phyloP scores from a whole-genome alignment of 2,329 filamentous ascomycete species.

The Penicillium italicum region DNA sequence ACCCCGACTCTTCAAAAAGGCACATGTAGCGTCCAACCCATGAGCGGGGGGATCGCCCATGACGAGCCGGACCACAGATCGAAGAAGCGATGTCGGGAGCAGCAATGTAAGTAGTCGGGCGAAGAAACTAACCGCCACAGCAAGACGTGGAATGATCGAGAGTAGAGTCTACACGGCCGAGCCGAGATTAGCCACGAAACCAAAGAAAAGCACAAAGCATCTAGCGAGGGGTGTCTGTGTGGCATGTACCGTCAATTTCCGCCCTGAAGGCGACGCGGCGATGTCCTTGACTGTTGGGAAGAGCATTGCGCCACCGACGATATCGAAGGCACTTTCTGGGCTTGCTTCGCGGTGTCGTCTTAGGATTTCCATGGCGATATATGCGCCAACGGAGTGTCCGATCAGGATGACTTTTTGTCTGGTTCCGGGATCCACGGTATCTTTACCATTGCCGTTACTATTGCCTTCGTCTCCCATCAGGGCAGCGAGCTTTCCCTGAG shows the following conservation, averaged over 20 bases:
- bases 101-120: conserved; percentile 43
- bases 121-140: conserved; percentile 37
- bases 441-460: background rate
- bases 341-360: conserved; percentile 50
- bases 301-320: conserved; percentile 58
- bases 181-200: background rate
- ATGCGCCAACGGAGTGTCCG: conserved; percentile 72
- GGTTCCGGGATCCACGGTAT: background rate
- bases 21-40: conserved; percentile 48
- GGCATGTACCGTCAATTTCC: conserved; percentile 45
- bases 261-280: conserved; percentile 58
- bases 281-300: conserved; percentile 75
- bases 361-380: conserved; percentile 67
- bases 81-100: conserved; percentile 41
- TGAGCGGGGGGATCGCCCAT: conserved; percentile 40
- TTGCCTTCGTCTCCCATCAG: conserved; percentile 28
- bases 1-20: conserved; percentile 47
- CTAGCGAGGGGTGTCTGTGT: background rate
- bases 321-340: conserved; percentile 30
- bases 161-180: conserved; percentile 27
- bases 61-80: conserved; percentile 40
- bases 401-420: conserved; percentile 57
- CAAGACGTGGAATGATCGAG: conserved; percentile 38
- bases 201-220: background rate
- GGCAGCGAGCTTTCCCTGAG: conserved; percentile 43